Conservation (phyloP, 1,284 basidiomycete genomes). For the Trichosporon inkin region DNA sequence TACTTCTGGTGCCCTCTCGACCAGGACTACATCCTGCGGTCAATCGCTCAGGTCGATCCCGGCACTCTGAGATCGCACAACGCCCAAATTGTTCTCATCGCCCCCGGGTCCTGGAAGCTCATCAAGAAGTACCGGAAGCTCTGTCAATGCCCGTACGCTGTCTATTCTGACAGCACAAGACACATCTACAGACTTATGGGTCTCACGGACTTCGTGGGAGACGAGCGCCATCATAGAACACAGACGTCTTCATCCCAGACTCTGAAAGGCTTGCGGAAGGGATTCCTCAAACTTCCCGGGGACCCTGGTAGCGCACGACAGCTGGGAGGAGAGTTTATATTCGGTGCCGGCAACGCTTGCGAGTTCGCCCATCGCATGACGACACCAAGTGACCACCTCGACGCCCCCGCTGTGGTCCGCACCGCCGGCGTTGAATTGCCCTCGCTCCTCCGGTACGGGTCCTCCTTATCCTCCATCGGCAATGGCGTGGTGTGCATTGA, state of each 20-base stretch:
- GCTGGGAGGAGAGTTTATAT: constrained; percentile 49
- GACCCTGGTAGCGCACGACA: constrained; percentile 44
- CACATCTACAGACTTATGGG: constrained; percentile 39
- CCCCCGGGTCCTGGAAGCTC: constrained; percentile 45
- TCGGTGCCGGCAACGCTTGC: constrained; percentile 38
- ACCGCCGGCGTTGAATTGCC: constrained; percentile 1
- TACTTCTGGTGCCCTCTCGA: constrained; percentile 50
- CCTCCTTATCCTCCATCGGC: neutral
- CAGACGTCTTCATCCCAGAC: constrained; percentile 3
- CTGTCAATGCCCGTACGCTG: constrained; percentile 44
- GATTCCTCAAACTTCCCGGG: constrained; percentile 38
- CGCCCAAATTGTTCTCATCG: constrained; percentile 42
- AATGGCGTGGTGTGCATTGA: constrained; percentile 6
- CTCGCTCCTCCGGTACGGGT: neutral
- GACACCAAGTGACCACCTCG: constrained; percentile 16
- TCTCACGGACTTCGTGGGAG: neutral
- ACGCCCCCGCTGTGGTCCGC: neutral
- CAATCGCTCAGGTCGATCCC: constrained; percentile 40
- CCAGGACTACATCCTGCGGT: constrained; percentile 47
- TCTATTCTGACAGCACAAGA: constrained; percentile 41
- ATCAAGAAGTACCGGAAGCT: constrained; percentile 46
- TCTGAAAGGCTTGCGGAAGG: constrained; percentile 38
- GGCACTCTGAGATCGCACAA: constrained; percentile 35
- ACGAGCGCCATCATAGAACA: neutral
- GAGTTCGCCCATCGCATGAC: constrained; percentile 51